Base-by-base conservation (phyloP, 2,329 filamentous ascomycete species). In the Atkinsonella hypoxylon region DNA sequence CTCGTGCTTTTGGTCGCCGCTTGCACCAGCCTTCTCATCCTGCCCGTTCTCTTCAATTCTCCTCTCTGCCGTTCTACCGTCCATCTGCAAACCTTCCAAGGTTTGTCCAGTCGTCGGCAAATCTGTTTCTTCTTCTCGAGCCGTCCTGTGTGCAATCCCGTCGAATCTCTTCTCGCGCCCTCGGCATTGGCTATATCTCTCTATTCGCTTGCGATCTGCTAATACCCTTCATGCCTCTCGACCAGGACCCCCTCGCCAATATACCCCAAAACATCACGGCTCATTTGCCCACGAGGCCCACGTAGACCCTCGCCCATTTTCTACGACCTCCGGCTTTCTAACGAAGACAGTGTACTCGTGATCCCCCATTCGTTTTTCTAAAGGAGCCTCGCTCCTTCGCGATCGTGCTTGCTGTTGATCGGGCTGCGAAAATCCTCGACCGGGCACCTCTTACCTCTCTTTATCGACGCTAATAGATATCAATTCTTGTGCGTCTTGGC, bases 301-400 rank as follows among this genome's bases (percentile, higher is more conserved):
- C 46, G 44, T 40, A 31, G 26, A 39, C 32, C 30, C 30, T 26
- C 32, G 22, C 39, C 49, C 47, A 46, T 45, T 47, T 49, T 32
- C 46, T 46, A 47, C 52, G 47, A 52, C 50, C n/a, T 53, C 45
- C 48, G 42, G 39, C 50, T 51, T 30, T 46, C 32, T 43, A 46
- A 53, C 54, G 44, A 49, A 40, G 26, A 45, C 12, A 46, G n/a
- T 20, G 17, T 3, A 41, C 48, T 22, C 48, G 31, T 30, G 39
- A 31, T n/a, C 48, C 39, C 15, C 38, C 43, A 22, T 12, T 41
- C 40, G 41, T 40, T 38, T 45, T 31, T 20, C 17, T n/a, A 13
- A 38, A 20, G 15, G 17, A 43, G 34, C 20, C 13, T 42, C 15
- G 18, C 18, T 20, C 30, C 15, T 32, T 7, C 31, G 42, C 15